phyloP scores from a whole-genome alignment of 164 flowering plant species.

The grape (Vitis vinifera) region ASM3070453v1 NC_081819.1:18162501-18163000 shows the following conservation, averaged over 20 bases:
- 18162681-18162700: no score
- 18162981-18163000: conserved; percentile 11
- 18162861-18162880: conserved; percentile 17
- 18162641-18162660: no score
- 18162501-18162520: no score
- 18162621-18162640: no score
- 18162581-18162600: no score
- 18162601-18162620: no score
- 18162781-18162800: conserved; percentile 50
- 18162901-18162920: no score
- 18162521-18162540: no score
- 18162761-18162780: conserved; percentile 29
- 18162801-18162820: conserved; percentile 46
- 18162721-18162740: not conserved
- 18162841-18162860: conserved; percentile 9
- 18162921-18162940: not conserved
- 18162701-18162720: no score
- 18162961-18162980: conserved; percentile 9
- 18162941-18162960: not conserved
- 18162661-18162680: no score
- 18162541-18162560: no score
- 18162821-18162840: conserved; percentile 46
- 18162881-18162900: not conserved
- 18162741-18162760: conserved; percentile 29
- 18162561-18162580: no score